Base-by-base conservation (phyloP, 1,139 yeast species). In the Casaregolazyma lundiana region DNA sequence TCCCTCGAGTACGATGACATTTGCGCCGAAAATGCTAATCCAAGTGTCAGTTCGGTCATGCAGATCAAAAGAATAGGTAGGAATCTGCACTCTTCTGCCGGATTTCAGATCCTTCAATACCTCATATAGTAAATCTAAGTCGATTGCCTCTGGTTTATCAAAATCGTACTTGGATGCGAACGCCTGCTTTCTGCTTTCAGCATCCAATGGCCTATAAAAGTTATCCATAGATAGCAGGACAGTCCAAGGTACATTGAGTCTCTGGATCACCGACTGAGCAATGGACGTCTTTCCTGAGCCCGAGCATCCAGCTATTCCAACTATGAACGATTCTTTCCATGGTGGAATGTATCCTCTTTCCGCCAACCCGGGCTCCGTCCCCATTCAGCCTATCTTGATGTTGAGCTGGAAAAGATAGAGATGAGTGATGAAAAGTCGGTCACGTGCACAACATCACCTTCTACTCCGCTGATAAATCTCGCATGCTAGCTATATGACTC, bases 271-370 rank as follows among this genome's bases (percentile, higher is more conserved):
- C 53, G 80, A 77, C 43, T 88, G 82, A 0, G 97, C 94, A 20
- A 92, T 86, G 24, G 96, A 84, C 0, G 98, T 92, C 63, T 92
- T 92, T 2, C 98, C 98, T 0, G 96, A 85, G 1, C 97, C 98
- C 18, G 95, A 84, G 47, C 85, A 81, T 1, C 98, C 98, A 0
- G 97, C 97, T 16, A 92, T 79, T 5, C 97, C 98, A 53, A 92
- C 90, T 44, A 92, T 81, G 61, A 89, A 92, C 0, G 97, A 97
- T 50, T 88, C 89, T 1, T 88, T 82, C 97, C 97, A 92, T 19
- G 97, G 97, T 2, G 97, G 97, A 13, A 62, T 55, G 50, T 67
- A 67, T 37, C 54, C 43, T 38, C 45, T 46, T 30, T 54, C 53
- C 20, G 48, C 48, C 38, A 53, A 53, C 3, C 46, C 41, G 5